Conservation (phyloP, 805 yeast genomes). For the Lipomyces yamadae region DNA sequence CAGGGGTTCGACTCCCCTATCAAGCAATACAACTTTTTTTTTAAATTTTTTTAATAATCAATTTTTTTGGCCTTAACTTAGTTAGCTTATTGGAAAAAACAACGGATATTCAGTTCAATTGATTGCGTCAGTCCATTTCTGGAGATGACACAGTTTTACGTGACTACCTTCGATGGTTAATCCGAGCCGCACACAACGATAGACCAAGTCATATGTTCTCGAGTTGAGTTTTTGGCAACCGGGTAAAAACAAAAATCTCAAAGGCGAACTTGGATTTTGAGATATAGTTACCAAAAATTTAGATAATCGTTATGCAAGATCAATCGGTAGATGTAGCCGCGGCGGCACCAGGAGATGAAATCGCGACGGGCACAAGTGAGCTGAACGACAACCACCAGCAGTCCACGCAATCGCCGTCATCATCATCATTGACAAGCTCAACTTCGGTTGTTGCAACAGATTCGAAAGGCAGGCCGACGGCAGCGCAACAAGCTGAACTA, state of each 20-base stretch:
- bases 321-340: background rate
- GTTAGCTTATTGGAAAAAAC: background rate
- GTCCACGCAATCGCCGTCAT: background rate
- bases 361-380: background rate
- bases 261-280: background rate
- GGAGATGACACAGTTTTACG: too few relatives aligned
- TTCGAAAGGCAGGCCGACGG: background rate
- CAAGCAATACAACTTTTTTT: conserved; percentile 18
- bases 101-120: too few relatives aligned
- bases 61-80: background rate
- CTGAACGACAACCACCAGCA: background rate
- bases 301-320: background rate
- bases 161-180: too few relatives aligned
- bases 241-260: background rate
- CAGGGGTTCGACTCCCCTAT: conserved; percentile 38
- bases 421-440: too few relatives aligned
- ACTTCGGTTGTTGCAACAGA: background rate
- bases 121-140: too few relatives aligned
- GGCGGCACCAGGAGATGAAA: background rate
- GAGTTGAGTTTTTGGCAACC: too few relatives aligned
- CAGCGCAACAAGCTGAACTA: background rate
- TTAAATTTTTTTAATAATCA: background rate
- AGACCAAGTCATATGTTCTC: too few relatives aligned
- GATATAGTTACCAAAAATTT: background rate
- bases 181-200: too few relatives aligned